These are phyloP conservation scores for Gastrolobium bilobum DNA, from an alignment of 306 rosid species.

Conservation along the genomic window DNA sequence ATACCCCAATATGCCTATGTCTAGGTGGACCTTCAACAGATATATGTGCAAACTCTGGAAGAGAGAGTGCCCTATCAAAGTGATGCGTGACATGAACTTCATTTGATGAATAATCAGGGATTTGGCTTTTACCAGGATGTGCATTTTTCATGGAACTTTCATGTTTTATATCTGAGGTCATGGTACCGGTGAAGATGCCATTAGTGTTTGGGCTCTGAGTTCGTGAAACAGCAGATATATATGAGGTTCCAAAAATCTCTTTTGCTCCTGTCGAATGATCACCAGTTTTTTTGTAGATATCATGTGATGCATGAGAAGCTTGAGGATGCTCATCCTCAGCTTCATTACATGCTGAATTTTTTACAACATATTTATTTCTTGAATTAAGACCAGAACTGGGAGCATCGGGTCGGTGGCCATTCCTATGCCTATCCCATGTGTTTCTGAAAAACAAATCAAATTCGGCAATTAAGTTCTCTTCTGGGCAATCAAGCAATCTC, in stretches of 20 bases:
- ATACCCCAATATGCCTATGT: constrained; percentile 49
- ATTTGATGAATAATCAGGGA: constrained; percentile 52
- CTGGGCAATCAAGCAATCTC: constrained; percentile 68
- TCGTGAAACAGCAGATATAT: constrained; percentile 51
- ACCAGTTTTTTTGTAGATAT: constrained; percentile 47
- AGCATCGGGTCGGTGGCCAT: constrained; percentile 74
- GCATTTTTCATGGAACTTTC: constrained; percentile 46
- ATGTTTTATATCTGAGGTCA: constrained; percentile 56
- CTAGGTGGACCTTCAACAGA: no score
- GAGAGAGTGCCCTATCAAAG: constrained; percentile 40
- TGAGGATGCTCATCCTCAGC: constrained; percentile 48
- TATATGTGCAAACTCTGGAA: no score
- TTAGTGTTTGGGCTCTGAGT: constrained; percentile 50
- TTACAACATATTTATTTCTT: constrained; percentile 43
- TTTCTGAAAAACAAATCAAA: constrained; percentile 74
- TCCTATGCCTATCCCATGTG: constrained; percentile 89
- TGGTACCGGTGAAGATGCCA: constrained; percentile 43
- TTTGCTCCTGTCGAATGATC: constrained; percentile 47
- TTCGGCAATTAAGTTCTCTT: constrained; percentile 68
- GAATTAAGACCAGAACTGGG: constrained; percentile 50
- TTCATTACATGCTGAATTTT: constrained; percentile 51
- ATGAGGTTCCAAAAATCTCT: constrained; percentile 43
- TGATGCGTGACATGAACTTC: constrained; percentile 61
- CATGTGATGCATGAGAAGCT: constrained; percentile 18
- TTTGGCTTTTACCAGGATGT: constrained; percentile 50